phyloP scores from a whole-genome alignment of 176 grass and related monocot genomes.

The Oryza meyeriana region DNA sequence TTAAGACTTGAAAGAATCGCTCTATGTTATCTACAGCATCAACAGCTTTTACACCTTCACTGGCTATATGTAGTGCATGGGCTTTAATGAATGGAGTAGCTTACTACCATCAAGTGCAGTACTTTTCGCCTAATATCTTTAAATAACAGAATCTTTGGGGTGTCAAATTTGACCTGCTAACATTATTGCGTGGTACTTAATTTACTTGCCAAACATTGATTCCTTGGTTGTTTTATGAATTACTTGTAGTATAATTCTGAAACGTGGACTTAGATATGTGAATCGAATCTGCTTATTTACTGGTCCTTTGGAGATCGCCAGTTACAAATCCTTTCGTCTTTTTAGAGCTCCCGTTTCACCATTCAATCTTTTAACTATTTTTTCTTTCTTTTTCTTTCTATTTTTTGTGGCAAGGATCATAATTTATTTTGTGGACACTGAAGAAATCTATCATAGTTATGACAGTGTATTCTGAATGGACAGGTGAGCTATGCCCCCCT shows the following conservation, averaged over 20 bases:
- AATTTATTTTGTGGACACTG: neutral
- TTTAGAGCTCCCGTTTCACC: neutral
- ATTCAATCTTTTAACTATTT: neutral
- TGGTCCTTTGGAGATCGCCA: neutral
- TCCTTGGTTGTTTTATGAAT: conserved; percentile 12
- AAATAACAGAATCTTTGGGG: neutral
- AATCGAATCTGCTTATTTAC: neutral
- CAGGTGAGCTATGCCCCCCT: conserved; percentile 32
- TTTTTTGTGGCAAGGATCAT: neutral
- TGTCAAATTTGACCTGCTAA: neutral
- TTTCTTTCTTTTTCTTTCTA: neutral
- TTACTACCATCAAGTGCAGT: neutral
- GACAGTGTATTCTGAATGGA: conserved; percentile 30
- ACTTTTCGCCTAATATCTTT: conserved; percentile 1
- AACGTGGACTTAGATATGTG: neutral
- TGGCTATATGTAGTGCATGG: neutral
- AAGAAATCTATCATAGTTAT: neutral
- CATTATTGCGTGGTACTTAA: neutral
- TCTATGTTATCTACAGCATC: neutral
- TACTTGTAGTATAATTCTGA: neutral
- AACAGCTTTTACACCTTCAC: neutral
- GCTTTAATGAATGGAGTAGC: neutral
- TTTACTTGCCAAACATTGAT: conserved; percentile 18
- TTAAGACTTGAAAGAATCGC: neutral
- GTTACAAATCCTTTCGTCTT: neutral